phyloP scores from a whole-genome alignment of 2,329 filamentous ascomycete species.

The Colletotrichum sp. region DNA sequence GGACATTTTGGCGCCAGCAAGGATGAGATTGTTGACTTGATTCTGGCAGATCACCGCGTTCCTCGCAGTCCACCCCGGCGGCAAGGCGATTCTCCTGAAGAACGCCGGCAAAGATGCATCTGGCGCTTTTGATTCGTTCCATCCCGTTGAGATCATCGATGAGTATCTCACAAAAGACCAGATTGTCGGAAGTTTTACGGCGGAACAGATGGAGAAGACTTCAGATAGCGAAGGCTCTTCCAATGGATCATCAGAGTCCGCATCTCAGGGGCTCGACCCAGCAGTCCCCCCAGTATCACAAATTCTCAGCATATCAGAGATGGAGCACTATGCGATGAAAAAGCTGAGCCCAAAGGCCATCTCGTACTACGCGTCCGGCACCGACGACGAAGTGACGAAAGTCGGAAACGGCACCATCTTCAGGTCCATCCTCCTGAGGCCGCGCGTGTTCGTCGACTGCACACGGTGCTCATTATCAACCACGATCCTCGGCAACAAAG shows the following conservation, averaged over 20 bases:
- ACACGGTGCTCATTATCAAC: constrained; percentile 73
- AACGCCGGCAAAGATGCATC: constrained; percentile 83
- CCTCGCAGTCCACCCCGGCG: constrained; percentile 77
- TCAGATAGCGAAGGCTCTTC: background rate
- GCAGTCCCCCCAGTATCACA: constrained; percentile 62
- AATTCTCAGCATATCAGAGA: constrained; percentile 80
- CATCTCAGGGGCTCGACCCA: constrained; percentile 12
- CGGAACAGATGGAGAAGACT: constrained; percentile 26
- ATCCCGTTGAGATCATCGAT: constrained; percentile 81
- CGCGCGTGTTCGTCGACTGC: constrained; percentile 83
- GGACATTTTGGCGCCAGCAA: background rate
- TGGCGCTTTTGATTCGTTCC: constrained; percentile 84
- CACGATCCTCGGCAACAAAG: constrained; percentile 68
- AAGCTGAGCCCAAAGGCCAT: constrained; percentile 79
- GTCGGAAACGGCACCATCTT: constrained; percentile 77
- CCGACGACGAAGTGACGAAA: constrained; percentile 79
- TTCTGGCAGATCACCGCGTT: constrained; percentile 61
- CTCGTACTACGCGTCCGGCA: constrained; percentile 87
- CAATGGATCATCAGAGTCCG: constrained; percentile 42
- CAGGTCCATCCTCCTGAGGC: constrained; percentile 76
- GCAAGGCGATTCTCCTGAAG: constrained; percentile 79
- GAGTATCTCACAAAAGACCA: constrained; percentile 73
- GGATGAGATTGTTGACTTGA: background rate
- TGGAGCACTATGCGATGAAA: constrained; percentile 75
- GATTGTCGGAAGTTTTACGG: constrained; percentile 73